A percentile compares a stretch with the other conserved stretches of the same genome.
phyloP scores from a whole-genome alignment of 192 early-diverging fungal species.

The Podila epicladia region DNA sequence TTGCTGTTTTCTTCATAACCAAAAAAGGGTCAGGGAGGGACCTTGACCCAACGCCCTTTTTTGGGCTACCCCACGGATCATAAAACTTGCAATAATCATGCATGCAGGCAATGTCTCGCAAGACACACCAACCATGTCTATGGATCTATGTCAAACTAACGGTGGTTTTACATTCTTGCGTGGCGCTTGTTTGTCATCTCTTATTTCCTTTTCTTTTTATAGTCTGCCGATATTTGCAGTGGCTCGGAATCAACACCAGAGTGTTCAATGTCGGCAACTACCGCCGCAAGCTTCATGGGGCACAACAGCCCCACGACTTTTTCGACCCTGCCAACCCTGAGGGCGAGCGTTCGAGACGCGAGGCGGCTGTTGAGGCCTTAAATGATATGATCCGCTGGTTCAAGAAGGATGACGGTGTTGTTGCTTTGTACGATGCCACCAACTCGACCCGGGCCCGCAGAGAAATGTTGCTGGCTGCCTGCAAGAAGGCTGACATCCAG shows the following conservation, averaged over 20 bases:
- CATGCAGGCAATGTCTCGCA: too few species aligned
- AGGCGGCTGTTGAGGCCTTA: slow-evolving; percentile 86
- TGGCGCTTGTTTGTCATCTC: slow-evolving; percentile 3
- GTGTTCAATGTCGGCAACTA: slow-evolving; percentile 99
- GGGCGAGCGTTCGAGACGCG: slow-evolving; percentile 74
- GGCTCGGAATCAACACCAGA: slow-evolving; percentile 92
- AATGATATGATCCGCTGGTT: slow-evolving; percentile 96
- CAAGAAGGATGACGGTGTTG: slow-evolving; percentile 78
- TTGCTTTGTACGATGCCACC: slow-evolving; percentile 98
- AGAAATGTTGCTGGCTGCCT: slow-evolving; percentile 74
- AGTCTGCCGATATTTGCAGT: slow-evolving; percentile 93
- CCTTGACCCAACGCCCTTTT: not conserved
- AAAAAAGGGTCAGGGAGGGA: not conserved
- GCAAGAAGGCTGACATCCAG: slow-evolving; percentile 79
- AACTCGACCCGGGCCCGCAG: slow-evolving; percentile 92
- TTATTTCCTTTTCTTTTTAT: slow-evolving; percentile 6
- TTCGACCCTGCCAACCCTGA: slow-evolving; percentile 89
- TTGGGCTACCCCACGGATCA: too few species aligned
- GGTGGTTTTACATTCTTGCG: not conserved
- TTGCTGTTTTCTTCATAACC: not conserved
- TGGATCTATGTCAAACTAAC: not conserved
- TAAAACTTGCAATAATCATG: too few species aligned
- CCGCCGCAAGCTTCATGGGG: slow-evolving; percentile 89
- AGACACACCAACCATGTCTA: too few species aligned
- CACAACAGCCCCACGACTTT: slow-evolving; percentile 82